Percentiles rank a stretch among this genome's conserved stretches.
Conservation (phyloP, 2,329 filamentous ascomycete species). For the Talaromyces amestolkiae region DNA sequence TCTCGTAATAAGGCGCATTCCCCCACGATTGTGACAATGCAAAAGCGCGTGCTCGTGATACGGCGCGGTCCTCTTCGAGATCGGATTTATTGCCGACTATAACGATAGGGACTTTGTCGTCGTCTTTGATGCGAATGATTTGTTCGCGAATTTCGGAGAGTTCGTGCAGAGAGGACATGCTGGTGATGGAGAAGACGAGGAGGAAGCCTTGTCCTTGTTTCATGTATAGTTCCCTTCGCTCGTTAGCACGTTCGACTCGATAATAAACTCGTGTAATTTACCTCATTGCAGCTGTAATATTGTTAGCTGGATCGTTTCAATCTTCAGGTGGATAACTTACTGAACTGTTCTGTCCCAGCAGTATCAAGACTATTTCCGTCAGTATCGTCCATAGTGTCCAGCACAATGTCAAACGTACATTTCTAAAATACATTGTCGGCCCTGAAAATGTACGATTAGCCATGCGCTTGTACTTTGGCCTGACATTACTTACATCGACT, state of each 20-base stretch:
- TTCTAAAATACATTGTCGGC: conserved; percentile 82
- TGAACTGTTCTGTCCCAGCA: conserved; percentile 88
- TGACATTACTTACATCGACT: conserved; percentile 70
- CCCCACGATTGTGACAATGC: conserved; percentile 83
- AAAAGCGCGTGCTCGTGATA: conserved; percentile 76
- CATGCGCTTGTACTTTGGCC: background rate
- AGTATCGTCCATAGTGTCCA: conserved; percentile 16
- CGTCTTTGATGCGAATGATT: conserved; percentile 87
- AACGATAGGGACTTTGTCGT: conserved; percentile 79
- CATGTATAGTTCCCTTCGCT: conserved; percentile 77
- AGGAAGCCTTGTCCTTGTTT: conserved; percentile 90
- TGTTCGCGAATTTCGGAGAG: conserved; percentile 79
- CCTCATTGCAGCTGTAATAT: conserved; percentile 55
- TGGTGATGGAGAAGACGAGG: conserved; percentile 88
- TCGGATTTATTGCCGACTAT: conserved; percentile 92
- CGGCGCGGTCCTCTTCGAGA: conserved; percentile 77
- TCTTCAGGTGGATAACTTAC: conserved; percentile 52
- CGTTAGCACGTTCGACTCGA: conserved; percentile 16
- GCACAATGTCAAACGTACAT: conserved; percentile 60
- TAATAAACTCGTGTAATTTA: conserved; percentile 30
- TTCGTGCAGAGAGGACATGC: conserved; percentile 76
- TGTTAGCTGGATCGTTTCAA: conserved; percentile 5
- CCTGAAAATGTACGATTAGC: conserved; percentile 54
- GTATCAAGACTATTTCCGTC: conserved; percentile 67
- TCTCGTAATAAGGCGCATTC: conserved; percentile 85